Evolutionary conservation across 495 filamentous ascomycete genomes (phyloP), one percentile per base, ranked within the genome.

Genomic region (Aspergillus campestris): DNA sequence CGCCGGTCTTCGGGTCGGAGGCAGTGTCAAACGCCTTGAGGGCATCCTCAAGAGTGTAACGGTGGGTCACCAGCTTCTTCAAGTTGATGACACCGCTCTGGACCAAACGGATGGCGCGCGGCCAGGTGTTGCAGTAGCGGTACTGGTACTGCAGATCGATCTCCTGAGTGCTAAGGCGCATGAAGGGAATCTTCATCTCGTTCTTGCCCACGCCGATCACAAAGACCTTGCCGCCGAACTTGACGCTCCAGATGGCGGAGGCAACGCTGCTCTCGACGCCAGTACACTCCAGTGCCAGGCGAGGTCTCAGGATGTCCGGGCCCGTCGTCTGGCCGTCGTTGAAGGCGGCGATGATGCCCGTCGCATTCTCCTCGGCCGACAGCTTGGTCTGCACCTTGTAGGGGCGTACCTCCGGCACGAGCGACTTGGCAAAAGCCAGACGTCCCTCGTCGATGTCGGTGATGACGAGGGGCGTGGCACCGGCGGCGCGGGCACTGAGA

Each of bases 131-230:
- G 69, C 73, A 76, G 71, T 95, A 95, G 43, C 91, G 79, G 69
- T 97, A 95, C 73, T 95, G 91, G 68, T 94, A 94, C 69, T 90
- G 85, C 45, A 97, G 67, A 62, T 95, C 91, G 55, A 97, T 82
- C 70, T 97, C 91, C 56, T 87, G 77, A 10, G 88, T 91, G 57
- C 84, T 89, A 29, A 87, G 72, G 51, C 87, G 74, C 88, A 94
- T 94, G 67, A 95, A 96, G 32, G 89, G 89, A 50, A 95, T 83
- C 58, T 79, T 84, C 74, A 94, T 89, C 77, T 94, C 88, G 57
- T 87, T 87, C 80, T 85, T 92, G 50, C 89, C 89, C 3, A 95
- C 89, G 24, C 89, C 89, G 52, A 92, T 89, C 37, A 95, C 81
- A 56, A 94, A 94, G 31, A 96, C 89, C 71, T 90, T 92, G 44